Conservation (phyloP, 2,329 filamentous ascomycete genomes). For the Penicillium sclerotiorum region DNA sequence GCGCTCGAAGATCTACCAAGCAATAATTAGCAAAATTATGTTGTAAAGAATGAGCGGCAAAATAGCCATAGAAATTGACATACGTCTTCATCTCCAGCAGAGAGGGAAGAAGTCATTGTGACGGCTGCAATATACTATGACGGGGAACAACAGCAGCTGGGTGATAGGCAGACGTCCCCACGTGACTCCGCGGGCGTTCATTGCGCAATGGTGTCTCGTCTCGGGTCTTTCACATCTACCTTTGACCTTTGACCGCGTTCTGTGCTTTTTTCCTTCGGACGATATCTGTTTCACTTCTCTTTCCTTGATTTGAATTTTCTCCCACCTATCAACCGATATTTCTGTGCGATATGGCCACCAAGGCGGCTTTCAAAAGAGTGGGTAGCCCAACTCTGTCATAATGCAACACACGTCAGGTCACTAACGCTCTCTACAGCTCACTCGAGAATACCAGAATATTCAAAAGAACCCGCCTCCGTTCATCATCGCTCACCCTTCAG, state of each 20-base stretch:
- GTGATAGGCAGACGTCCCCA: slow-evolving; percentile 17
- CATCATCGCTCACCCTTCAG: slow-evolving; percentile 85
- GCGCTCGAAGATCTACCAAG: slow-evolving; percentile 38
- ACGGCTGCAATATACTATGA: slow-evolving; percentile 34
- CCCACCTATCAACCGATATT: neutral
- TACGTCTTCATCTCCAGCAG: slow-evolving; percentile 47
- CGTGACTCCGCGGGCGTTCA: slow-evolving; percentile 22
- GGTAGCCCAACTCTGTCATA: slow-evolving; percentile 29
- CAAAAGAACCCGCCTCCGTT: slow-evolving; percentile 81
- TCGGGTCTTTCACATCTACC: neutral
- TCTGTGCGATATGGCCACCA: slow-evolving; percentile 63
- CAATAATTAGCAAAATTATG: neutral
- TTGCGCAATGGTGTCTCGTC: neutral
- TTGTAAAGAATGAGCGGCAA: neutral
- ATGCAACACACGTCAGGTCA: neutral
- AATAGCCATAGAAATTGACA: neutral
- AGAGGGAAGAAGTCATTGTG: slow-evolving; percentile 48
- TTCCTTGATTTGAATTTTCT: too few species aligned
- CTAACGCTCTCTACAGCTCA: slow-evolving; percentile 48
- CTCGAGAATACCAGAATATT: slow-evolving; percentile 66
- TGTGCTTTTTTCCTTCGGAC: neutral
- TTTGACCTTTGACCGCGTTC: neutral
- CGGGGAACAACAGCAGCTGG: neutral
- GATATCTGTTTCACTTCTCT: neutral
- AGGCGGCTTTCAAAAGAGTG: slow-evolving; percentile 72